phyloP scores from a whole-genome alignment of 768 basidiomycete species.

The Austroboletus eburneus region DNA sequence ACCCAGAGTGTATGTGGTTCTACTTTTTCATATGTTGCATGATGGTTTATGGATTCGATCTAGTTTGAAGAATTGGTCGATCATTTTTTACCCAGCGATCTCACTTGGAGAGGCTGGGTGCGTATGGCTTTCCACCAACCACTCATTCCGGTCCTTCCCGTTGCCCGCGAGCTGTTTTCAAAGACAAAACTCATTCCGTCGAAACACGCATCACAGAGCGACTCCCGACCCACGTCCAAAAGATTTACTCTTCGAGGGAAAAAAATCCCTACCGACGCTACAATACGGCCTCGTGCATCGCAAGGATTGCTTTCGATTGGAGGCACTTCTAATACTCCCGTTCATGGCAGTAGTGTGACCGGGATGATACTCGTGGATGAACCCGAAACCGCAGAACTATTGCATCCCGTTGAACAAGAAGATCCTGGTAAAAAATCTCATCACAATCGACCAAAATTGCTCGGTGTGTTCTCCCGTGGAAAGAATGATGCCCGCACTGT shows the following conservation, averaged over 20 bases:
- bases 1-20: slow-evolving; percentile 80
- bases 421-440: slow-evolving; percentile 12
- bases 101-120: slow-evolving; percentile 78
- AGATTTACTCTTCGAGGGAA: slow-evolving; percentile 19
- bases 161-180: slow-evolving; percentile 71
- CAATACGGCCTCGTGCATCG: slow-evolving; percentile 5
- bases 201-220: slow-evolving; percentile 29
- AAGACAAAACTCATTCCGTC: slow-evolving; percentile 69
- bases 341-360: slow-evolving; percentile 16
- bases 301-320: slow-evolving; percentile 25
- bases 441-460: slow-evolving; percentile 28
- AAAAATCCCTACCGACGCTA: slow-evolving; percentile 10
- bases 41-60: slow-evolving; percentile 3
- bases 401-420: slow-evolving; percentile 14
- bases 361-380: slow-evolving; percentile 37
- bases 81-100: slow-evolving; percentile 75
- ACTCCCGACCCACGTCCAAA: slow-evolving; percentile 22
- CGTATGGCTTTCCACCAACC: slow-evolving; percentile 82
- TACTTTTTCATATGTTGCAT: neutral
- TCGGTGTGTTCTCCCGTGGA: slow-evolving; percentile 27
- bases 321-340: neutral
- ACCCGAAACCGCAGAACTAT: slow-evolving; percentile 34
- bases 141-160: slow-evolving; percentile 70
- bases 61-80: slow-evolving; percentile 79
- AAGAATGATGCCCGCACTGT: slow-evolving; percentile 12